Base-by-base conservation (phyloP, 306 rosid species). In the Vicia villosa region DNA sequence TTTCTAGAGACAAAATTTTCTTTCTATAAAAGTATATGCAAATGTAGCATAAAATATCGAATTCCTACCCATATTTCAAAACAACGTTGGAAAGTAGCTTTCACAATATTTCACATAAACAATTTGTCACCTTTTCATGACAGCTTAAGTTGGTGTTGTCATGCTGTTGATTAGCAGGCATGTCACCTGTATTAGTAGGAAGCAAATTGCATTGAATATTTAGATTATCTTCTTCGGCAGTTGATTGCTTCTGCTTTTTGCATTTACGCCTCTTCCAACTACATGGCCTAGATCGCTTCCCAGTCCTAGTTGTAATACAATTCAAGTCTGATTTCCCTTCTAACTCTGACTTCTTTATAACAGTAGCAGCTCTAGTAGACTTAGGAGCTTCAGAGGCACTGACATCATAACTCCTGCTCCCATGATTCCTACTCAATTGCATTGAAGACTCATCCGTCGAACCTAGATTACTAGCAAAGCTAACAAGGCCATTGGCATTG, bases 251-350 rank as follows among this genome's bases (percentile, higher is more conserved):
- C 73, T 52, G 78, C 66, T 76, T 83, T 83, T 79, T 84, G 56
- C 32, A 36, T 79, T 80, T 76, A n/a, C 13, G 68, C 36, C 96
- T 89, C 77, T 85, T 95, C 96, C 91, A 90, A 17, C 85, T 58
- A 80, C 76, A 86, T 26, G 88, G 93, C 81, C 98, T 90, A 59
- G 79, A 60, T 43, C 77, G 86, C 85, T 90, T 93, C 69, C 82
- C 66, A 34, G 54, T 77, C 69, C 9, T 71, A 70, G 77, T 64
- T 32, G 66, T 28, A 63, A 55, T 42, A 77, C 60, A 61, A 77
- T 56, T 75, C 21, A 55, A 72, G 62, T 58, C 69, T 71, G 76
- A 77, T 45, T 60, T 69, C 66, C 65, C 74, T 56, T 77, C 73
- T 46, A 60, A 76, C 49, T 63, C 80, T 5, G 52, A 55, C 26